A percentile compares a stretch with the other conserved stretches of the same genome.
These are phyloP conservation scores for Daphne laureola DNA, from an alignment of 441 rosid species.

Conservation along the genomic window DNA sequence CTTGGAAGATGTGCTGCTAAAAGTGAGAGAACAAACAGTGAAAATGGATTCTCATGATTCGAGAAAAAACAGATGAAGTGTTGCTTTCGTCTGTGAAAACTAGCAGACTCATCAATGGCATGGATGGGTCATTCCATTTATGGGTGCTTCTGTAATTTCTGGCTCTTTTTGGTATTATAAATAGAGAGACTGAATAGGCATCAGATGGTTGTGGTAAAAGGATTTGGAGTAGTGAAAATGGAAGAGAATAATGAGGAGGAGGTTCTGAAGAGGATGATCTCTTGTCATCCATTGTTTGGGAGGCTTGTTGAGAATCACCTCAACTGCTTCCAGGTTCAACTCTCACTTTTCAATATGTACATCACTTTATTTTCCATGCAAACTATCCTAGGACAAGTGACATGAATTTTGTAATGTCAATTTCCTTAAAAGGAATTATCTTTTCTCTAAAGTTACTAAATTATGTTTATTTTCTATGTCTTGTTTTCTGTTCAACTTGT, in stretches of 20 bases:
- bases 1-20: slow-evolving; percentile 23
- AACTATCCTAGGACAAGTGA: no score
- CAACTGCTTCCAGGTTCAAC: slow-evolving; percentile 40
- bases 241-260: slow-evolving; percentile 15
- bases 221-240: background rate
- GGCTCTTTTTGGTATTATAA: background rate
- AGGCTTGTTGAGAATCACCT: slow-evolving; percentile 35
- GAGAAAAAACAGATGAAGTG: slow-evolving; percentile 32
- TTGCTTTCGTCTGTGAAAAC: slow-evolving; percentile 34
- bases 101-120: slow-evolving; percentile 24
- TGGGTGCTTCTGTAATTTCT: slow-evolving; percentile 8
- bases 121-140: slow-evolving; percentile 30
- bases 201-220: slow-evolving; percentile 14
- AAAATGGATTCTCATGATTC: slow-evolving; percentile 24
- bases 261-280: slow-evolving; percentile 37
- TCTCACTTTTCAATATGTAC: slow-evolving; percentile 3
- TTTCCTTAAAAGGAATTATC: no score
- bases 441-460: no score
- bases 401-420: no score
- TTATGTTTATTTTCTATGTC: no score
- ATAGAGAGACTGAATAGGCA: background rate
- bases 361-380: slow-evolving; percentile 6
- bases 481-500: no score
- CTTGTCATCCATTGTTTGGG: slow-evolving; percentile 41
- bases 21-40: slow-evolving; percentile 29